Percentiles rank a stretch among this genome's conserved stretches.
These are phyloP conservation scores for Dictyostelium citrinum DNA, from an alignment of 78 protist species.

Conservation along the genomic window DNA sequence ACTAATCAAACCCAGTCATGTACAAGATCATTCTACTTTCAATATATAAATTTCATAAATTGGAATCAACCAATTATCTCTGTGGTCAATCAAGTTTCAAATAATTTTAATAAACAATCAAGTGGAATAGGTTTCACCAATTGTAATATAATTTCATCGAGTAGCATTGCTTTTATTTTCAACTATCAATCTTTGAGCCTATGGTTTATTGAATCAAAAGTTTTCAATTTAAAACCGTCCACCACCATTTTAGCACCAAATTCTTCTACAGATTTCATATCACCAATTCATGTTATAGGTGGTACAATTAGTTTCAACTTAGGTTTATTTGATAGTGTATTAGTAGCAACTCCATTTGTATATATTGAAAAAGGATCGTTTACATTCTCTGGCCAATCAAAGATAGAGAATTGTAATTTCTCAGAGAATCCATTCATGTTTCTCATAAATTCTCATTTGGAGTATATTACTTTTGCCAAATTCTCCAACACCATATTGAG, in stretches of 20 bases:
- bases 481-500: not conserved
- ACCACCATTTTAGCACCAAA: not conserved
- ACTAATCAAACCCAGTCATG: not conserved
- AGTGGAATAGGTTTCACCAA: not conserved
- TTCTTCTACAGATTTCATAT: not conserved
- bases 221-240: not conserved
- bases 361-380: not conserved
- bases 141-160: not conserved
- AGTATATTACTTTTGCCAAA: not conserved
- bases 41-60: not conserved
- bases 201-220: not conserved
- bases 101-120: not conserved
- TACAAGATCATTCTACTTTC: not conserved
- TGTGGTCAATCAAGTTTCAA: not conserved
- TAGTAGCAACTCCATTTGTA: not conserved
- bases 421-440: not conserved
- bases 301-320: not conserved
- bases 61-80: not conserved
- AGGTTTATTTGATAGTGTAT: not conserved
- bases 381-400: not conserved
- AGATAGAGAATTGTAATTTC: not conserved
- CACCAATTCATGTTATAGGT: not conserved
- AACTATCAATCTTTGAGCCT: not conserved
- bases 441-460: not conserved
- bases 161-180: not conserved